Conservation (phyloP, 352 stramenopile genomes). For the Phytophthora capsici region DNA sequence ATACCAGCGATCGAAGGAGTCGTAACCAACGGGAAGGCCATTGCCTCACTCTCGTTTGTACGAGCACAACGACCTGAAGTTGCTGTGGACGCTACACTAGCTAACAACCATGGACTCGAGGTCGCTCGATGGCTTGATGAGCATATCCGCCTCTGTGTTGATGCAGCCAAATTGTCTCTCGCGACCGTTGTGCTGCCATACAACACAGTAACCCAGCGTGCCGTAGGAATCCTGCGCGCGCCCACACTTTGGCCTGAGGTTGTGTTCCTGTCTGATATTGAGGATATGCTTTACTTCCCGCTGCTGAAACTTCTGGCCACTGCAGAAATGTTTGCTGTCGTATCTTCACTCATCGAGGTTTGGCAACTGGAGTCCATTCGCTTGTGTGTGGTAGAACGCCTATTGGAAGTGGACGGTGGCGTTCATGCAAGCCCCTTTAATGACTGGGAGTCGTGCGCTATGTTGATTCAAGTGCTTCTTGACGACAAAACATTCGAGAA, state of each 20-base stretch:
- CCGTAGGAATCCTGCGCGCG: conserved; percentile 47
- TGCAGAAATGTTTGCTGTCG: conserved; percentile 39
- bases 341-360: conserved; percentile 47
- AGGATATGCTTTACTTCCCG: conserved; percentile 55
- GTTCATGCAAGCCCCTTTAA: conserved; percentile 33
- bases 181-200: conserved; percentile 53
- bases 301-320: conserved; percentile 49
- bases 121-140: conserved; percentile 54
- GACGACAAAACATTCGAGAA: conserved; percentile 47
- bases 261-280: conserved; percentile 51
- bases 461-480: conserved; percentile 46
- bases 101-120: conserved; percentile 59
- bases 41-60: conserved; percentile 42
- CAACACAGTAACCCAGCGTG: conserved; percentile 43
- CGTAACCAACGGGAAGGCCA: conserved; percentile 45
- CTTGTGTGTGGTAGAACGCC: conserved; percentile 23
- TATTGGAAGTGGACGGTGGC: conserved; percentile 23
- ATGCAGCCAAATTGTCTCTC: conserved; percentile 43
- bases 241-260: conserved; percentile 40
- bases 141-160: conserved; percentile 40
- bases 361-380: conserved; percentile 39
- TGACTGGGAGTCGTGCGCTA: conserved; percentile 40
- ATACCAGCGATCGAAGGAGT: conserved; percentile 43
- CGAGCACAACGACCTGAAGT: conserved; percentile 30
- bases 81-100: conserved; percentile 14